A percentile compares a stretch with the other conserved stretches of the same genome.
Conservation (phyloP, 2,329 filamentous ascomycete genomes). For the Calonectria fujianensis region DNA sequence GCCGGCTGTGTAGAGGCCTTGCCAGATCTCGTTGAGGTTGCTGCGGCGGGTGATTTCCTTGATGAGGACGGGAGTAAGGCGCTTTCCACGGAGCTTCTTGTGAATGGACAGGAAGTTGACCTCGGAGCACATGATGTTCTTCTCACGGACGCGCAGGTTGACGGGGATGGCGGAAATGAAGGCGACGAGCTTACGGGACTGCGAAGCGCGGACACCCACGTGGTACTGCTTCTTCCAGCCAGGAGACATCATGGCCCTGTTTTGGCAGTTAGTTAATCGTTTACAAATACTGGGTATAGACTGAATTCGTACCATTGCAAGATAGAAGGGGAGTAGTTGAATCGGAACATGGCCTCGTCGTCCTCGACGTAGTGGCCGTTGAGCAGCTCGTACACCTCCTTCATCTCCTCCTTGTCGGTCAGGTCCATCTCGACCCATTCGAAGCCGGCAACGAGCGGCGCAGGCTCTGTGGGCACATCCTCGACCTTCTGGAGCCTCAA, state of each 20-base stretch:
- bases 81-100: constrained; percentile 96
- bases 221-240: constrained; percentile 98
- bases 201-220: constrained; percentile 89
- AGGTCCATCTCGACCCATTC: constrained; percentile 97
- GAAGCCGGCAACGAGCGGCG: constrained; percentile 86
- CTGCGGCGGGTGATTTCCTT: constrained; percentile 97
- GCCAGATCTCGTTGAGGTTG: constrained; percentile 90
- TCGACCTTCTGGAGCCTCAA: constrained; percentile 88
- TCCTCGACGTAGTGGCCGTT: constrained; percentile 98
- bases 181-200: constrained; percentile 91
- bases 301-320: constrained; percentile 82
- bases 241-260: constrained; percentile 92
- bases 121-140: constrained; percentile 86
- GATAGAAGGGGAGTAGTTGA: constrained; percentile 94
- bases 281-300: background rate
- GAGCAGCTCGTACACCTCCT: constrained; percentile 93
- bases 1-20: constrained; percentile 96
- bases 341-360: constrained; percentile 96
- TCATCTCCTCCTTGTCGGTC: constrained; percentile 83
- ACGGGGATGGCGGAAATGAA: constrained; percentile 97
- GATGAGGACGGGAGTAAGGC: constrained; percentile 94
- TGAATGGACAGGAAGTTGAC: constrained; percentile 99
- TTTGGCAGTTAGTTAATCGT: constrained; percentile 32
- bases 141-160: constrained; percentile 85
- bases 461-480: constrained; percentile 85